A percentile compares a stretch with the other conserved stretches of the same genome.
phyloP scores from a whole-genome alignment of 2,329 filamentous ascomycete species.

The Exophiala oligosperma region DNA sequence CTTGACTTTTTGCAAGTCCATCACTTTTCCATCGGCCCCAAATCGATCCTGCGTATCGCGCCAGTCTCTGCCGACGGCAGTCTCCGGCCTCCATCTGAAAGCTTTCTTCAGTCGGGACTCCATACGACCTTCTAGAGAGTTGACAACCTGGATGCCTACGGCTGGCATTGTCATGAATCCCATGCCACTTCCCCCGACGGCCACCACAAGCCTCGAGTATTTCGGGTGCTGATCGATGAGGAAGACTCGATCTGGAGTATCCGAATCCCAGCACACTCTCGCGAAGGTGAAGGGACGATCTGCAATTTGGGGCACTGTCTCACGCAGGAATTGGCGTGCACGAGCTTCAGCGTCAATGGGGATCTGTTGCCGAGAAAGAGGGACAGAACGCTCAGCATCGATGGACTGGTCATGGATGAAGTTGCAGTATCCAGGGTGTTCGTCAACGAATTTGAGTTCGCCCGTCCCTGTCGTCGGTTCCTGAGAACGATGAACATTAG shows the following conservation, averaged over 20 bases:
- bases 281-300: conserved; percentile 50
- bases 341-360: conserved; percentile 49
- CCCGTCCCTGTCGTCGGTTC: conserved; percentile 43
- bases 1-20: conserved; percentile 48
- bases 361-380: conserved; percentile 44
- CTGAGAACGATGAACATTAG: background rate
- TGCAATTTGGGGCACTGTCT: conserved; percentile 55
- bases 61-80: conserved; percentile 47
- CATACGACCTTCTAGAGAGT: conserved; percentile 48
- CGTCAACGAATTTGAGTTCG: conserved; percentile 46
- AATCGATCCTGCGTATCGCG: conserved; percentile 49
- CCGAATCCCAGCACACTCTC: conserved; percentile 58
- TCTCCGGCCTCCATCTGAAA: conserved; percentile 55
- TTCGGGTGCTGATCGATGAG: conserved; percentile 53
- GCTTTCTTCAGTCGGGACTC: conserved; percentile 44
- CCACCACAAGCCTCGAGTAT: conserved; percentile 45
- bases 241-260: conserved; percentile 55
- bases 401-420: conserved; percentile 34
- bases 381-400: conserved; percentile 37
- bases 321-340: conserved; percentile 48
- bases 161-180: conserved; percentile 55
- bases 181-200: conserved; percentile 53
- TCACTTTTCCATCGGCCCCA: conserved; percentile 48
- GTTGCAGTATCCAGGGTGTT: conserved; percentile 58
- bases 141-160: conserved; percentile 51